Conservation (phyloP, 106 monocot species). For the Dioscorea alata region DNA sequence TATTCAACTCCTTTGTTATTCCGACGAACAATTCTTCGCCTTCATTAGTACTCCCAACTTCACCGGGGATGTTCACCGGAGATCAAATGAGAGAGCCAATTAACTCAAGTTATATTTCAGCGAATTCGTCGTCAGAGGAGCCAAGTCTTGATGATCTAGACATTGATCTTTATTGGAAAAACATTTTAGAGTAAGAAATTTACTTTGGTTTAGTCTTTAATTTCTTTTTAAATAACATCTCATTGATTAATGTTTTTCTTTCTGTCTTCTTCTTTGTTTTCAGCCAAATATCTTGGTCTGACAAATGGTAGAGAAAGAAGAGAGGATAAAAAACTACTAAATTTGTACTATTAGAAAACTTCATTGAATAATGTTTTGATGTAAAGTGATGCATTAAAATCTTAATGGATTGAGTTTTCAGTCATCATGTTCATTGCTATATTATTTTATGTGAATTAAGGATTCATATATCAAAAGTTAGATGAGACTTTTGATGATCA, state of each 20-base stretch:
- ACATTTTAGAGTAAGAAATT: conserved; percentile 26
- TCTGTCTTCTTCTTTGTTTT: neutral
- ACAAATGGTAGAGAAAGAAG: neutral
- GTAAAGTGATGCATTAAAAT: neutral
- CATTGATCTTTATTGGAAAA: conserved; percentile 24
- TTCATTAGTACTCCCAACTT: conserved; percentile 11
- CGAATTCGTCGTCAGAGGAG: conserved; percentile 1
- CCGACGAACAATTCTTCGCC: neutral
- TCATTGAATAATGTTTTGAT: neutral
- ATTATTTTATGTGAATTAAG: too few relatives aligned
- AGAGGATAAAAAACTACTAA: neutral
- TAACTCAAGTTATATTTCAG: conserved; percentile 3
- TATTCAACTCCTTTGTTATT: neutral
- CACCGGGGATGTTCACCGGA: neutral
- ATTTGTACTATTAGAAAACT: neutral
- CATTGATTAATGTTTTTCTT: neutral
- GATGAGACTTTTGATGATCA: too few relatives aligned
- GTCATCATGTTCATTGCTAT: too few relatives aligned
- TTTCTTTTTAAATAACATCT: neutral
- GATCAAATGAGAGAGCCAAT: neutral
- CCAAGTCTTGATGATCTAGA: conserved; percentile 23
- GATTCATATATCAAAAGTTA: too few relatives aligned
- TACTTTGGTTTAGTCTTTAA: neutral
- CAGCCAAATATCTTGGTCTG: conserved; percentile 2
- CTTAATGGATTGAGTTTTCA: too few relatives aligned